phyloP scores from a whole-genome alignment of 2,329 filamentous ascomycete species.

The Verticillium nonalfalfae region DNA sequence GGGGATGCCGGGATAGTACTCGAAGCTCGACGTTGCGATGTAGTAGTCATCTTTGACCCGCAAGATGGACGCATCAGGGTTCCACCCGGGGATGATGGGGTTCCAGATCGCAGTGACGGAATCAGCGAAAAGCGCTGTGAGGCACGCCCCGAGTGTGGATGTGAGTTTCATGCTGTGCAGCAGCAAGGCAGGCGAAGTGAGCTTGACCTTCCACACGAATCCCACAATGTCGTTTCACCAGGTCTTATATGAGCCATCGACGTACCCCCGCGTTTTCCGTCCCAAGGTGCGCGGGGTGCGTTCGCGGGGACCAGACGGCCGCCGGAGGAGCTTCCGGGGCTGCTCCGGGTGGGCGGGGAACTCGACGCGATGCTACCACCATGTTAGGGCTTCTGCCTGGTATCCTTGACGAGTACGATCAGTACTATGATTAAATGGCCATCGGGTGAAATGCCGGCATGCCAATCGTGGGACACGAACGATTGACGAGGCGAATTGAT shows the following conservation, averaged over 20 bases:
- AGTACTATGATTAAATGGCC: not conserved
- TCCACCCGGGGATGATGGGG: conserved; percentile 47
- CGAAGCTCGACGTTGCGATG: conserved; percentile 47
- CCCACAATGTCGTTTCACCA: too few species aligned
- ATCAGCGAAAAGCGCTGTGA: not conserved
- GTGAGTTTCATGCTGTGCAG: not conserved
- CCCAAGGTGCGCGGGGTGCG: not conserved
- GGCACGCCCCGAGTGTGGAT: not conserved
- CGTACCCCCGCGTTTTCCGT: not conserved
- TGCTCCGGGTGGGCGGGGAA: not conserved
- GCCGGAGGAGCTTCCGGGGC: not conserved
- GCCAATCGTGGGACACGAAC: too few species aligned
- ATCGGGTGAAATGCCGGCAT: not conserved
- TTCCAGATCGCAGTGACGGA: conserved; percentile 17
- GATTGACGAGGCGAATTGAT: too few species aligned
- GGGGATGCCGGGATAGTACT: conserved; percentile 45
- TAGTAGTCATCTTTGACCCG: conserved; percentile 43
- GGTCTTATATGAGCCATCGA: not conserved
- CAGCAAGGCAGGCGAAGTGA: not conserved
- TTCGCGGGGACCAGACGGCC: not conserved
- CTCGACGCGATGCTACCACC: not conserved
- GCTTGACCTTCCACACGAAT: too few species aligned
- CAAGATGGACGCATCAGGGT: conserved; percentile 46
- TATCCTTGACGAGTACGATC: not conserved
- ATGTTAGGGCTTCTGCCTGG: not conserved